Percentiles rank a stretch among this genome's conserved stretches.
Evolutionary conservation across 2,329 filamentous ascomycete genomes (phyloP).

Genomic region (Colletotrichum liriopes): DNA sequence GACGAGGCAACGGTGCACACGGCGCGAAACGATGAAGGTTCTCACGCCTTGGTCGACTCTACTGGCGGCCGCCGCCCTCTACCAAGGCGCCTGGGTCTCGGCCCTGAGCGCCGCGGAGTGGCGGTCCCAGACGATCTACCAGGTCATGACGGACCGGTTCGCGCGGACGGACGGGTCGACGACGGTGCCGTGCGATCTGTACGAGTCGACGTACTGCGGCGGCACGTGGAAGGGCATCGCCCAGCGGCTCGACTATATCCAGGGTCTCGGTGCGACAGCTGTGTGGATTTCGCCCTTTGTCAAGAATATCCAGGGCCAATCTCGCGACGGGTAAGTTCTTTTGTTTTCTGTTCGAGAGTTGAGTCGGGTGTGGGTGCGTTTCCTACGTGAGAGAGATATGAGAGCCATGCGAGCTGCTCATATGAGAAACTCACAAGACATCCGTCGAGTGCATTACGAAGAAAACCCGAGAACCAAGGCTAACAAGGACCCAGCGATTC

Average conservation of each 20-base stretch:
- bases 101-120: conserved; percentile 55
- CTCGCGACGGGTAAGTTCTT: conserved; percentile 39
- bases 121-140: conserved; percentile 72
- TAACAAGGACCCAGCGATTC: conserved; percentile 55
- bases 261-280: conserved; percentile 72
- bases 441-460: background rate
- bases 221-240: conserved; percentile 73
- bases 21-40: conserved; percentile 24
- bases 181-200: conserved; percentile 59
- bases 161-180: conserved; percentile 63
- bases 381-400: background rate
- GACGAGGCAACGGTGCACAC: background rate
- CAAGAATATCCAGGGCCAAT: conserved; percentile 52
- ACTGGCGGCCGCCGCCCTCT: conserved; percentile 18
- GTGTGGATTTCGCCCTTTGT: conserved; percentile 74
- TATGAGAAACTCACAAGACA: background rate
- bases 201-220: conserved; percentile 69
- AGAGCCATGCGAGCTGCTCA: background rate
- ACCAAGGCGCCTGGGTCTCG: conserved; percentile 14
- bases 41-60: conserved; percentile 4
- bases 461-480: background rate
- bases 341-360: background rate
- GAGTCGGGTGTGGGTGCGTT: background rate
- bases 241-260: conserved; percentile 74
- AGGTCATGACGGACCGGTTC: conserved; percentile 71